A percentile compares a stretch with the other conserved stretches of the same genome.
phyloP scores from a whole-genome alignment of 2,329 filamentous ascomycete genomes.

The Trichophyton equinum region DNA sequence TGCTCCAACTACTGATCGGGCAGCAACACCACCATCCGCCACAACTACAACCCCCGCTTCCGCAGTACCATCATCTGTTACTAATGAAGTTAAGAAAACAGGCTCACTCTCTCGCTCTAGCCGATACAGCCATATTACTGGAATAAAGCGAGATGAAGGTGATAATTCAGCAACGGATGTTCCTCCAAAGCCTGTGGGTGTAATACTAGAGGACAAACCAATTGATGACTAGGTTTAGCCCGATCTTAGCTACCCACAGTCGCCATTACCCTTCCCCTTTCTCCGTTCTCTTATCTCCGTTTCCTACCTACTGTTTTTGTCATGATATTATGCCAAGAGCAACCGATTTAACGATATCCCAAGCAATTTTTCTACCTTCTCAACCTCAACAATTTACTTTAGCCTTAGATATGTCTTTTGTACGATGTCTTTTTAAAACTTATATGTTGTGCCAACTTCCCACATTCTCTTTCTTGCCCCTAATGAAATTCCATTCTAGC shows the following conservation, averaged over 20 bases:
- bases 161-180: constrained; percentile 24
- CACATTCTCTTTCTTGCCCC: background rate
- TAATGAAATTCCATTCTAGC: background rate
- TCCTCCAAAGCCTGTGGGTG: constrained; percentile 34
- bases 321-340: constrained; percentile 2
- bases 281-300: background rate
- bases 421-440: background rate
- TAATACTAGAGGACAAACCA: constrained; percentile 61
- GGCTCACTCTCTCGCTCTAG: constrained; percentile 49
- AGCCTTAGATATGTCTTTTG: background rate
- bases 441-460: background rate
- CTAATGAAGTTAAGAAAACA: constrained; percentile 44
- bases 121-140: constrained; percentile 37
- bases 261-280: background rate
- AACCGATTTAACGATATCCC: constrained; percentile 5
- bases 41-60: background rate
- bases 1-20: constrained; percentile 22
- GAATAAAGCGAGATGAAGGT: constrained; percentile 40
- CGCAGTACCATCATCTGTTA: constrained; percentile 18
- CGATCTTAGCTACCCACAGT: background rate
- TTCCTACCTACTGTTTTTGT: constrained; percentile 1
- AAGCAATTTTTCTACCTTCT: background rate
- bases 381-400: background rate
- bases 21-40: constrained; percentile 19
- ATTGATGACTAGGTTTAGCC: constrained; percentile 52